phyloP scores from a whole-genome alignment of 2,329 filamentous ascomycete genomes.

The Colletotrichum magnum region DNA sequence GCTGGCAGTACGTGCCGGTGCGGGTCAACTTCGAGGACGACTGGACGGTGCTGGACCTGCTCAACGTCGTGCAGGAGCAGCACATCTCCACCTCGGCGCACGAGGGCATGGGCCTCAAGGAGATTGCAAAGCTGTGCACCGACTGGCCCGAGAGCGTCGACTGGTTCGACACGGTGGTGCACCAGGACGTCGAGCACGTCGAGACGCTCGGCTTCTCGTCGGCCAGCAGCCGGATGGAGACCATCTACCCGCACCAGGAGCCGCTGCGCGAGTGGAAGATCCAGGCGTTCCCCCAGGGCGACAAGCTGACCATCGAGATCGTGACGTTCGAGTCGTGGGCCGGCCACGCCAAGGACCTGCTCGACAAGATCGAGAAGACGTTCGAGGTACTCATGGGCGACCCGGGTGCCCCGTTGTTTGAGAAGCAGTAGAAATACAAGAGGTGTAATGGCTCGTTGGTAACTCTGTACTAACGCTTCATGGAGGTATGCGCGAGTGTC shows the following conservation, averaged over 20 bases:
- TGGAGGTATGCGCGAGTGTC: not conserved
- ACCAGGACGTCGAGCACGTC: constrained; percentile 74
- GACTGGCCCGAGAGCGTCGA: constrained; percentile 56
- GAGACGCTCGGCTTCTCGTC: constrained; percentile 63
- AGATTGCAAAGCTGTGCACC: constrained; percentile 65
- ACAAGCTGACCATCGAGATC: constrained; percentile 68
- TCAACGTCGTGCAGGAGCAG: constrained; percentile 68
- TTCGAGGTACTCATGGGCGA: constrained; percentile 56
- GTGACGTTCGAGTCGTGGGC: constrained; percentile 72
- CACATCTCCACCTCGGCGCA: constrained; percentile 69
- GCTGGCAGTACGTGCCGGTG: constrained; percentile 77
- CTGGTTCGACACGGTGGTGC: constrained; percentile 70
- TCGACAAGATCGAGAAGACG: constrained; percentile 63
- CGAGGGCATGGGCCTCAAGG: constrained; percentile 67
- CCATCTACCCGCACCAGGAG: constrained; percentile 71
- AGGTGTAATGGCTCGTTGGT: not conserved
- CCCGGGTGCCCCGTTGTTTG: constrained; percentile 51
- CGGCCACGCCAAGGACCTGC: constrained; percentile 62
- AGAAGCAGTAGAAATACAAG: not conserved
- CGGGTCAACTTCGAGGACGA: constrained; percentile 67
- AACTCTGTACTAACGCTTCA: not conserved
- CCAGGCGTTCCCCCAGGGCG: constrained; percentile 70
- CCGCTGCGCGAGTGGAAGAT: constrained; percentile 72
- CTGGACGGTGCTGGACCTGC: constrained; percentile 67
- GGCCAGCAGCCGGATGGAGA: constrained; percentile 63